Base-by-base conservation (phyloP, 148 eudicot genomes). In the Vaccinium macrocarpon region DNA sequence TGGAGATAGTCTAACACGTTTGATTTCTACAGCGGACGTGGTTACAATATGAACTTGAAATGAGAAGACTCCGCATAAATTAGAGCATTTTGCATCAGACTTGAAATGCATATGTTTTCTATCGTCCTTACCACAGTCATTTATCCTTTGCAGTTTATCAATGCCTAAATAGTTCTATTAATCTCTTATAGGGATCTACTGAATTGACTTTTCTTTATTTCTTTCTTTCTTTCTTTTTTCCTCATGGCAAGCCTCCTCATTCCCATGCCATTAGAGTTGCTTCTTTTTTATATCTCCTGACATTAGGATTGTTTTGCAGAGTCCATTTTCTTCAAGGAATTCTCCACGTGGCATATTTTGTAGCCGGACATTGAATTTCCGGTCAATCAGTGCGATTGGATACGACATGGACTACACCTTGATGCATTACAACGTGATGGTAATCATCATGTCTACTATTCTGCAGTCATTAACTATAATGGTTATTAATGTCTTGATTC, bases 391-490 rank as follows among this genome's bases (percentile, higher is more conserved):
- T 91, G 94, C 92, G 51, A 96, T 96, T 89, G 99, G 99, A 84
- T 96, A 96, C 89, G 99, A 96, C 87, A 96, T 96, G 99, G 99
- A 96, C 88, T 96, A 96, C 86, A 96, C 99, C 42, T 91, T 96
- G 92, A 93, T 96, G 84, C 99, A 96, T 85, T 96, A 96, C 85
- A 96, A 94, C 90, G 98, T 96, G 88, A 91, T 86, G 97, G 99
- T 96, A 89, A 79, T 78, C 56, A 49, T 23, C 55, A 7, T 6
- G 59, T 74, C 71, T n/a, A 27, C 49, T 16, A 61, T 35, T 78
- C 27, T 25, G 27, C 21, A 25, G 32, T 35, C 27, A 49, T 48
- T 61, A 29, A 52, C 16, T 56, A 21, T 38, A 59, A 57, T 15
- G 27, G 55, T 80, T 38, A 62, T 61, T 61, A 49, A 83, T 18